These are phyloP conservation scores for Plantago coronopus DNA, from an alignment of 305 asterid species.

Conservation along the genomic window DNA sequence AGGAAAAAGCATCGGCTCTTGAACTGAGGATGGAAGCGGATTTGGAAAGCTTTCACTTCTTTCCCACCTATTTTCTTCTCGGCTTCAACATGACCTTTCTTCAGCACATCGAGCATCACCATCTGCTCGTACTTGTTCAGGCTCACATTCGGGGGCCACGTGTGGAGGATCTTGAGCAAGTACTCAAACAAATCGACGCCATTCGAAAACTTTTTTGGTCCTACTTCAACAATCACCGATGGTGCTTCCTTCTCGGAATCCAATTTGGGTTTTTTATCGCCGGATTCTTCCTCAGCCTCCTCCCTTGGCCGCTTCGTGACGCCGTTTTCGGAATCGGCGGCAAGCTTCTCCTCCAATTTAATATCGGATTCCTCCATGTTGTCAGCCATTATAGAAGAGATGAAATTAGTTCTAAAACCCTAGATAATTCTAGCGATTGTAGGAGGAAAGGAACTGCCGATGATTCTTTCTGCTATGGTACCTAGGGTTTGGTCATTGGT, in stretches of 20 bases:
- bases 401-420: no score
- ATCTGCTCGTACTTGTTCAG: constrained; percentile 69
- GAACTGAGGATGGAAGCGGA: constrained; percentile 69
- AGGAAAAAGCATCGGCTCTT: constrained; percentile 87
- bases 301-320: constrained; percentile 23
- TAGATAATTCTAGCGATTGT: no score
- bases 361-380: no score
- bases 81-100: constrained; percentile 79
- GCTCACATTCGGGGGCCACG: constrained; percentile 42
- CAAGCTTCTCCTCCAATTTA: no score
- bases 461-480: no score
- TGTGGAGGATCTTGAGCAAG: constrained; percentile 41
- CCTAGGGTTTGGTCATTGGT: no score
- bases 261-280: constrained; percentile 26
- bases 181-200: constrained; percentile 47
- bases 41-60: constrained; percentile 65
- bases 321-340: constrained; percentile 28
- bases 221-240: constrained; percentile 24
- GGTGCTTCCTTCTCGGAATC: constrained; percentile 9
- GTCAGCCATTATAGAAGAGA: no score
- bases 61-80: constrained; percentile 73
- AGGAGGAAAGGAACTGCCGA: no score
- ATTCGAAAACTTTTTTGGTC: constrained; percentile 40
- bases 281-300: constrained; percentile 21
- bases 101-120: constrained; percentile 61